A percentile compares a stretch with the other conserved stretches of the same genome.
These are phyloP conservation scores for Aspergillus diversus DNA, from an alignment of 495 filamentous ascomycete species.

Conservation along the genomic window DNA sequence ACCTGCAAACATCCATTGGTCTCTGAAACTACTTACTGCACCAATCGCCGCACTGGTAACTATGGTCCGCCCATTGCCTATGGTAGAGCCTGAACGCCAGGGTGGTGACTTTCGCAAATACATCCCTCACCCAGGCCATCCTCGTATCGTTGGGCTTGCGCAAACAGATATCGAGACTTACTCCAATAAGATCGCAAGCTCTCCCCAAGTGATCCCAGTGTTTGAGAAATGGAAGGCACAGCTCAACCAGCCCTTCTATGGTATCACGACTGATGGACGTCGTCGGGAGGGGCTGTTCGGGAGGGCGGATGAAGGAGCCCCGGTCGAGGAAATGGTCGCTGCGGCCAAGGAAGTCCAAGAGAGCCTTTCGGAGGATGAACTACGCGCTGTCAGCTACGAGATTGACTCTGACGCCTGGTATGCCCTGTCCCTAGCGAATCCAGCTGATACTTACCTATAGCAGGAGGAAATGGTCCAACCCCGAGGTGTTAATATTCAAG, in stretches of 20 bases:
- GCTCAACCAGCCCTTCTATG: background rate
- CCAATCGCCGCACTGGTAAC: background rate
- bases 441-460: slow-evolving; percentile 33
- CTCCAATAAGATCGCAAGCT: background rate
- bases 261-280: background rate
- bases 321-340: slow-evolving; percentile 2
- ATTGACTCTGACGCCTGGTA: slow-evolving; percentile 41
- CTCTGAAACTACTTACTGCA: background rate
- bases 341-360: background rate
- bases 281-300: background rate
- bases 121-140: background rate
- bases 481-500: slow-evolving; percentile 64
- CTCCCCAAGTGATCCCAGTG: background rate
- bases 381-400: slow-evolving; percentile 55
- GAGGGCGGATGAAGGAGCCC: slow-evolving; percentile 1
- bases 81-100: background rate
- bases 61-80: background rate
- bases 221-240: slow-evolving; percentile 2
- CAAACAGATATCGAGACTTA: slow-evolving; percentile 2
- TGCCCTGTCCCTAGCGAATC: slow-evolving; percentile 47
- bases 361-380: slow-evolving; percentile 72
- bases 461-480: slow-evolving; percentile 57
- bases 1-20: no score
- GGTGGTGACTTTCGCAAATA: background rate
- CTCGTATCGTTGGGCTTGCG: background rate